Evolutionary conservation across 2,329 filamentous ascomycete species (phyloP).

Genomic region (Aureobasidium melanogenum): DNA sequence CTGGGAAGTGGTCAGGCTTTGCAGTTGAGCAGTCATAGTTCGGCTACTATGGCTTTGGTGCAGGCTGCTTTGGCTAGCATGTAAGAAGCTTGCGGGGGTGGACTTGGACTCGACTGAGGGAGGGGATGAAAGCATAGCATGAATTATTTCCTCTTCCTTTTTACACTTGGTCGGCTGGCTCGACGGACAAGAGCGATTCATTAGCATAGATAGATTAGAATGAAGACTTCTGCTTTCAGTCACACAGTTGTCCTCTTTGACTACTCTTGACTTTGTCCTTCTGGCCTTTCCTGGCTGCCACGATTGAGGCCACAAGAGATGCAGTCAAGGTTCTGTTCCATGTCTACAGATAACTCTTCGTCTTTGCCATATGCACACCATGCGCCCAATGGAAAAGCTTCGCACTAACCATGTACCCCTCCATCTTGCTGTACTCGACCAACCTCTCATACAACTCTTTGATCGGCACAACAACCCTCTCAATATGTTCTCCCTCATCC

Average conservation of each 20-base stretch:
- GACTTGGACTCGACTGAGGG: not conserved
- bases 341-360: constrained; percentile 1
- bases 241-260: too few species aligned
- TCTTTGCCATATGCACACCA: constrained; percentile 38
- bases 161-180: not conserved
- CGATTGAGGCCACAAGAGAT: too few species aligned
- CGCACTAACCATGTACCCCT: constrained; percentile 46
- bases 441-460: constrained; percentile 47
- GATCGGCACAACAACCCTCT: constrained; percentile 49
- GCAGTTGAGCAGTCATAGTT: constrained; percentile 21
- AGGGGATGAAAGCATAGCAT: not conserved
- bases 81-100: not conserved
- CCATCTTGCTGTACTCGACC: constrained; percentile 36
- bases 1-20: constrained; percentile 20
- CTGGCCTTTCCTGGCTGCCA: too few species aligned
- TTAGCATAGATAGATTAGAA: not conserved
- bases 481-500: constrained; percentile 53
- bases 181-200: not conserved
- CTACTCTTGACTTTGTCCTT: too few species aligned
- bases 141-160: not conserved
- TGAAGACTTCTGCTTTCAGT: too few species aligned
- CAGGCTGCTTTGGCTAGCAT: constrained; percentile 23
- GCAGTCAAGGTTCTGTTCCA: too few species aligned
- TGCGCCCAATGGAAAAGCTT: constrained; percentile 54
- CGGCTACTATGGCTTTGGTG: constrained; percentile 17